phyloP scores from a whole-genome alignment of 2,329 filamentous ascomycete species.

The Pleoardoris graminearum region DNA sequence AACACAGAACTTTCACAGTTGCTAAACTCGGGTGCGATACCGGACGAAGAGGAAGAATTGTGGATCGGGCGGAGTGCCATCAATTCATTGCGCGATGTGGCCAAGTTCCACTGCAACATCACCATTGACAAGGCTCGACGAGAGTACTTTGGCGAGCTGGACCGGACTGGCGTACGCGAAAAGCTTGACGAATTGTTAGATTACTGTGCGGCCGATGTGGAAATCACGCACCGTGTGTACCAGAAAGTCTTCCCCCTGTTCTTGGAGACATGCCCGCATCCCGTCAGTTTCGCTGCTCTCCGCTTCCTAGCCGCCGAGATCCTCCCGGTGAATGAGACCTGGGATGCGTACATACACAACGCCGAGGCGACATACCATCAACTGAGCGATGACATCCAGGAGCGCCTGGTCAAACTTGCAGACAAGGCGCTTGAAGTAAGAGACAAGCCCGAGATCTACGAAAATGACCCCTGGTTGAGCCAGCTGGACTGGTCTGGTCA shows the following conservation, averaged over 20 bases:
- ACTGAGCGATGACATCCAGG: constrained; percentile 75
- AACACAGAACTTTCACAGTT: constrained; percentile 72
- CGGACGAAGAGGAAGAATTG: constrained; percentile 87
- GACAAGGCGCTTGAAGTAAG: constrained; percentile 78
- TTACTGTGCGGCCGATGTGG: constrained; percentile 94
- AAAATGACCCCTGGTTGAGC: constrained; percentile 83
- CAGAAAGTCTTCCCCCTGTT: constrained; percentile 91
- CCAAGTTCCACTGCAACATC: constrained; percentile 91
- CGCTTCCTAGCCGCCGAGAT: constrained; percentile 93
- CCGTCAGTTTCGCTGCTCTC: constrained; percentile 93
- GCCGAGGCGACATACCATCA: constrained; percentile 83
- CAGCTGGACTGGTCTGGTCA: constrained; percentile 97
- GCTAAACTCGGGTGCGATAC: constrained; percentile 67
- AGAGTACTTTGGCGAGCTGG: constrained; percentile 82
- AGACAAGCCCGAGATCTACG: constrained; percentile 68
- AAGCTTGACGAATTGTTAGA: constrained; percentile 83
- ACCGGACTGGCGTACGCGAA: constrained; percentile 68
- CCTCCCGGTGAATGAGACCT: constrained; percentile 82
- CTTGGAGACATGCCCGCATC: constrained; percentile 87
- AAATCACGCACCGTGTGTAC: constrained; percentile 91
- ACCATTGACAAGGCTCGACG: constrained; percentile 87
- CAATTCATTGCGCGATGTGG: constrained; percentile 93
- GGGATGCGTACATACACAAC: constrained; percentile 81
- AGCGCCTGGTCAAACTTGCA: constrained; percentile 72
- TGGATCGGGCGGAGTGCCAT: constrained; percentile 95